Percentiles rank a stretch among this genome's conserved stretches.
These are phyloP conservation scores for Scheffersomyces insectosa DNA, from an alignment of 1,139 yeast species.

Conservation along the genomic window DNA sequence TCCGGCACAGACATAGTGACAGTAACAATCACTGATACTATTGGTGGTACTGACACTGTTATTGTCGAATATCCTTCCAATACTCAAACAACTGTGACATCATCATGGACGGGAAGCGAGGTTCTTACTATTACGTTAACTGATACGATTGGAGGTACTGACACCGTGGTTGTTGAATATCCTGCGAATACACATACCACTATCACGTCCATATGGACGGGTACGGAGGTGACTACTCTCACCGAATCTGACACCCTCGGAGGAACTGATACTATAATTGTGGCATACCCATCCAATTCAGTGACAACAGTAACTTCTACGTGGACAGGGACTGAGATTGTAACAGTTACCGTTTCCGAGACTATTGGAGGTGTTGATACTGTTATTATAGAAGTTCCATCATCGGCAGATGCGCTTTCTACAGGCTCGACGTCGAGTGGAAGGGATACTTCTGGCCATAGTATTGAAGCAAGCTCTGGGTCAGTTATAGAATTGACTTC, in stretches of 20 bases:
- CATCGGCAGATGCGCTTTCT: slow-evolving; percentile 4
- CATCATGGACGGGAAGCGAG: slow-evolving; percentile 14
- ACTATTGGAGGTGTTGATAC: slow-evolving; percentile 11
- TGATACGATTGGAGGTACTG: slow-evolving; percentile 13
- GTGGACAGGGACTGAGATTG: slow-evolving; percentile 11
- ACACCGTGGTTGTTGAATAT: slow-evolving; percentile 16
- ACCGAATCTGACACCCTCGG: slow-evolving; percentile 4
- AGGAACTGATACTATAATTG: slow-evolving; percentile 17
- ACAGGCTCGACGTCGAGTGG: background rate
- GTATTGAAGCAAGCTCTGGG: too few relatives aligned
- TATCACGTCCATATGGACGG: slow-evolving; percentile 7
- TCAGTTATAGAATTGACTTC: too few relatives aligned
- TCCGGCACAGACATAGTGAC: slow-evolving; percentile 10
- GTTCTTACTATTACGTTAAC: slow-evolving; percentile 13
- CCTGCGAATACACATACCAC: slow-evolving; percentile 15
- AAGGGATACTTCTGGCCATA: too few relatives aligned
- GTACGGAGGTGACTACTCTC: background rate
- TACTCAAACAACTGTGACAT: slow-evolving; percentile 16
- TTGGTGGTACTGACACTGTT: slow-evolving; percentile 16
- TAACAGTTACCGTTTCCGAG: slow-evolving; percentile 8
- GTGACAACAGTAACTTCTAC: slow-evolving; percentile 14
- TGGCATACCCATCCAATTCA: slow-evolving; percentile 15
- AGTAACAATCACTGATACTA: slow-evolving; percentile 12
- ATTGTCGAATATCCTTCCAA: slow-evolving; percentile 18
- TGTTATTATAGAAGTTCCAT: slow-evolving; percentile 8